Evolutionary conservation across 2,329 filamentous ascomycete species (phyloP).

Genomic region (Fusarium guadeloupense): DNA sequence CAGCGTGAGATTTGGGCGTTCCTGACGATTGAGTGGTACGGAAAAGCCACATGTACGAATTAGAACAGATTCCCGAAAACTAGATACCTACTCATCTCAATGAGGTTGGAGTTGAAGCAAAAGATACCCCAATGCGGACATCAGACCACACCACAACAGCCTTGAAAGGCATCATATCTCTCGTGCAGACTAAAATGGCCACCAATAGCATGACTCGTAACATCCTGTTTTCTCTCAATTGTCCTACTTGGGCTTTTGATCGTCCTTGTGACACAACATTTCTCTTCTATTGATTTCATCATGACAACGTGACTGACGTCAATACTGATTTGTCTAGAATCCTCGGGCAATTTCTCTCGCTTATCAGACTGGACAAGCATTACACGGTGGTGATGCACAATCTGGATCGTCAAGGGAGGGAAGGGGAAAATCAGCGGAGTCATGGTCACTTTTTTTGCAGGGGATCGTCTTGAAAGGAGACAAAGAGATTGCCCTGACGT

Average conservation of each 20-base stretch:
- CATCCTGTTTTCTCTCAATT: not conserved
- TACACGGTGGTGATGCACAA: not conserved
- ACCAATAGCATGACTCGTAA: conserved; percentile 9
- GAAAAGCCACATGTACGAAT: conserved; percentile 30
- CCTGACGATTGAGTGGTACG: conserved; percentile 22
- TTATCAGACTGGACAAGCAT: conserved; percentile 5
- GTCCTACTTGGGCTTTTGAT: conserved; percentile 19
- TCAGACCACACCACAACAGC: conserved; percentile 20
- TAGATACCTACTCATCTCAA: conserved; percentile 44
- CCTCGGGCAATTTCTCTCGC: not conserved
- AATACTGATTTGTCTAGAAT: not conserved
- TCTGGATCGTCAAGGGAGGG: not conserved
- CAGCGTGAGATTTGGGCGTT: conserved; percentile 22
- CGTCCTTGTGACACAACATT: conserved; percentile 16
- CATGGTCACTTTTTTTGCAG: conserved; percentile 20
- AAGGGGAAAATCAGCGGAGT: conserved; percentile 20
- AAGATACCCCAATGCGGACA: conserved; percentile 36
- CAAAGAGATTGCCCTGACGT: conserved; percentile 28
- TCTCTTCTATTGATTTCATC: conserved; percentile 30
- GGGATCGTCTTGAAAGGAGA: conserved; percentile 16
- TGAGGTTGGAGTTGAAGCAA: conserved; percentile 32
- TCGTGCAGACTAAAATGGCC: conserved; percentile 9
- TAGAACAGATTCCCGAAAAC: conserved; percentile 26
- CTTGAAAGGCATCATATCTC: conserved; percentile 10
- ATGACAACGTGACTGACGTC: conserved; percentile 40